Conservation (phyloP, 257 asterid species). For the Forsythia suspensa region DNA sequence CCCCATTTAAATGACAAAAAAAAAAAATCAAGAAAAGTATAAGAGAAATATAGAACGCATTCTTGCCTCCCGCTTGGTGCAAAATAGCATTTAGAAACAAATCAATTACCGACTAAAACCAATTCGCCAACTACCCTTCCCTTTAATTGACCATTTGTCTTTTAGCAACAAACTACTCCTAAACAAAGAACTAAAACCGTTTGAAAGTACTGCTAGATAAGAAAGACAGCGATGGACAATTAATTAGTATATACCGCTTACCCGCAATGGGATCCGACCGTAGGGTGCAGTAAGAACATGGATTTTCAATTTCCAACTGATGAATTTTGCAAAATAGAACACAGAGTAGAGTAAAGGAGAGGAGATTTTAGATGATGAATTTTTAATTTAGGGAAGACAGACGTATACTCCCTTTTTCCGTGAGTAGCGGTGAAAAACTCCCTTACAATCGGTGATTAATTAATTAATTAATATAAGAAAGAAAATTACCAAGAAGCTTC, state of each 20-base stretch:
- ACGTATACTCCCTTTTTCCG: too few relatives aligned
- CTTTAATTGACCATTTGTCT: background rate
- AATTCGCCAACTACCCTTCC: background rate
- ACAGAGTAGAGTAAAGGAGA: too few relatives aligned
- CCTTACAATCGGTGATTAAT: too few relatives aligned
- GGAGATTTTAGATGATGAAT: too few relatives aligned
- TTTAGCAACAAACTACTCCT: background rate
- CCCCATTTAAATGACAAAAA: slow-evolving; percentile 22
- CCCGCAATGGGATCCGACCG: too few relatives aligned
- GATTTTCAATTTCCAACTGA: too few relatives aligned
- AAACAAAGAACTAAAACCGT: background rate
- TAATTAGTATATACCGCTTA: too few relatives aligned
- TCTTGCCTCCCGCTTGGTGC: background rate
- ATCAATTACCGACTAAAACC: background rate
- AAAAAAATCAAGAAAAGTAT: slow-evolving; percentile 6
- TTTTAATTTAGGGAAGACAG: too few relatives aligned
- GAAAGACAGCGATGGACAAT: background rate
- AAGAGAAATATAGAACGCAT: slow-evolving; percentile 2
- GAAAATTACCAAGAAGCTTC: background rate
- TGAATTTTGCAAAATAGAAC: too few relatives aligned
- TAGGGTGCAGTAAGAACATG: too few relatives aligned
- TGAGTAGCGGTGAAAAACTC: too few relatives aligned
- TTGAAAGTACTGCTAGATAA: background rate
- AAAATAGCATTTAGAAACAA: background rate
- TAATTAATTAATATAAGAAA: background rate